Evolutionary conservation across 2,329 filamentous ascomycete genomes (phyloP).

Genomic region (Epichloe elymi): DNA sequence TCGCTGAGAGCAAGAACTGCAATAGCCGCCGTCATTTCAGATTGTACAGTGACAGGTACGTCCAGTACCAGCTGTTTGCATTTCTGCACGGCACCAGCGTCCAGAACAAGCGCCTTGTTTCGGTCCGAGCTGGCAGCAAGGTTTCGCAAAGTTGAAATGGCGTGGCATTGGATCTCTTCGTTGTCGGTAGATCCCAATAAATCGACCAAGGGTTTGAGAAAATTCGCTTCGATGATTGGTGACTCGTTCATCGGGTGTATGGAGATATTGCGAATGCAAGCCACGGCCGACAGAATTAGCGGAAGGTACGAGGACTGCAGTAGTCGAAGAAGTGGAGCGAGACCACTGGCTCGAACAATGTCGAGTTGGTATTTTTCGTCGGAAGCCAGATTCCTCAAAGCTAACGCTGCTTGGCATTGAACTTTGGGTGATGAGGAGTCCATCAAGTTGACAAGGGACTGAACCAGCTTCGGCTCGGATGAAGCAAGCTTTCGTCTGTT

Average conservation of each 20-base stretch:
- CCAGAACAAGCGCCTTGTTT: constrained; percentile 94
- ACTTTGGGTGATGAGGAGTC: constrained; percentile 95
- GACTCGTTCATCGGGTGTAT: constrained; percentile 97
- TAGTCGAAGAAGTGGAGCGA: constrained; percentile 74
- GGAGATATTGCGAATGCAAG: constrained; percentile 96
- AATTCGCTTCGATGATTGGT: constrained; percentile 95
- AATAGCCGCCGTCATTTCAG: constrained; percentile 99
- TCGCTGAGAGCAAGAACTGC: constrained; percentile 91
- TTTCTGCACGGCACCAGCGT: constrained; percentile 93
- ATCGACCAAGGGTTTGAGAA: constrained; percentile 85
- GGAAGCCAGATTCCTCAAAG: constrained; percentile 86
- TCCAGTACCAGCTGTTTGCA: constrained; percentile 94
- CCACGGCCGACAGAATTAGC: constrained; percentile 89
- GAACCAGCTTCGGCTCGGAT: constrained; percentile 80
- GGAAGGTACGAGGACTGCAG: constrained; percentile 92
- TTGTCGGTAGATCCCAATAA: constrained; percentile 91
- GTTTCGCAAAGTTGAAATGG: constrained; percentile 91
- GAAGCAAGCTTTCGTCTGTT: constrained; percentile 87
- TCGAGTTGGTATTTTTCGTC: constrained; percentile 98
- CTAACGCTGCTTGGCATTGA: constrained; percentile 91
- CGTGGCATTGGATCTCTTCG: constrained; percentile 97
- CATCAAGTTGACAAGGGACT: constrained; percentile 91
- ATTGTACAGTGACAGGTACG: constrained; percentile 88
- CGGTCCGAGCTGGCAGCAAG: constrained; percentile 91
- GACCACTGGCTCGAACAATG: constrained; percentile 79